These are phyloP conservation scores for Setaria italica DNA, from an alignment of 202 grass and related monocot species.

Conservation along the genomic window DNA sequence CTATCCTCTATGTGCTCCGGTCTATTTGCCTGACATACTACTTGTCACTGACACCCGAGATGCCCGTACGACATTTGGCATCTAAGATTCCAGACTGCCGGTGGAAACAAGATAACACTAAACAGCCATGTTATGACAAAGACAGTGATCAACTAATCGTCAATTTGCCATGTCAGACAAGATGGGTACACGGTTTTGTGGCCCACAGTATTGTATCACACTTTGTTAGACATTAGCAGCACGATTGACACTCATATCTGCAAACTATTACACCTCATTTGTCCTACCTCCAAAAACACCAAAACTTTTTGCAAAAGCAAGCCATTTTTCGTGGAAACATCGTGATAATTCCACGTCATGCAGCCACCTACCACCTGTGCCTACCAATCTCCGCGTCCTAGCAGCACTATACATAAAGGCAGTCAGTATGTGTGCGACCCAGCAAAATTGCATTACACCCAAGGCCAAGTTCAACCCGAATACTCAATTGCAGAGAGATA, in stretches of 20 bases:
- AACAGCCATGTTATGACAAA: not conserved
- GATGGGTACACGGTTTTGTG: conserved; percentile 31
- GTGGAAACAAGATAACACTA: not conserved
- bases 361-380: not conserved
- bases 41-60: not conserved
- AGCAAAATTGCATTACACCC: not conserved
- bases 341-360: conserved; percentile 29
- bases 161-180: conserved; percentile 3
- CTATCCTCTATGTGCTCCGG: not conserved
- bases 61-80: not conserved
- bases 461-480: not conserved
- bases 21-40: not conserved
- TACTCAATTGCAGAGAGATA: not conserved
- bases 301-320: not conserved
- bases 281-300: conserved; percentile 13
- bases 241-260: not conserved
- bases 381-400: not conserved
- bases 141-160: not conserved
- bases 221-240: not conserved
- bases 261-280: not conserved
- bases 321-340: not conserved
- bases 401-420: not conserved
- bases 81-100: not conserved
- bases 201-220: not conserved
- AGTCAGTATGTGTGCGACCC: not conserved